Evolutionary conservation across 192 early-diverging fungal genomes (phyloP), one percentile per base, ranked within the genome.

Genomic region (Linnemannia zychae): DNA sequence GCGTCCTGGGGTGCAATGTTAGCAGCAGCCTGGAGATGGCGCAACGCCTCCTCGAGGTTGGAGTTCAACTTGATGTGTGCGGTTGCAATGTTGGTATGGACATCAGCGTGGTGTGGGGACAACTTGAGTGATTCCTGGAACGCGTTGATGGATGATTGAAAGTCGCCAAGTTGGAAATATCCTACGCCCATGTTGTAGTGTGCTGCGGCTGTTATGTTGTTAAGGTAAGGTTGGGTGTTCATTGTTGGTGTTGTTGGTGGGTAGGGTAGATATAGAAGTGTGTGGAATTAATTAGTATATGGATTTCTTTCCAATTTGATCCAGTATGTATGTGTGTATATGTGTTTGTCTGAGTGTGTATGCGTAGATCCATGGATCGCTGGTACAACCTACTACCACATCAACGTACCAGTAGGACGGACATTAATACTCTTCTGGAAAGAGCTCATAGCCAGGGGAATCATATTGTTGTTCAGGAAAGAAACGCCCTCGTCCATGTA

Each of bases 161-260:
- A 85, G 67, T 85, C 83, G 37, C 77, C 77, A 28, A 85, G 68
- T 46, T 85, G 73, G 28, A 85, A 85, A 67, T 85, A 85, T 48
- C 83, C 67, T 16, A 85, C 74, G 17, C 83, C 83, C 83, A 85
- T 85, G 71, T 85, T 85, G 70, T 85, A 85, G 63, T 79, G 78
- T n/a, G 83, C 83, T 38, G 74, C 77, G 18, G 83, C 83, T 84
- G 40, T 68, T 37, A 7, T 31, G 52, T 57, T 63, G 13, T 60
- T 24, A 40, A 7, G n/a, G n/a, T n/a, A 57, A 36, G 28, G n/a
- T 9, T 24, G n/a, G 22, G 52, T 44, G 40, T 6, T 44, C n/a
- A 44, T 44, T 3, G 9, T 44, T 3, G 9, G 3, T 44, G 40
- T 9, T 3, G 40, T 44, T 44, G 40, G 3, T 9, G 40, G 3